Evolutionary conservation across 1,139 yeast species (phyloP), one percentile per base, ranked within the genome.

Genomic region (Diutina mesorugosa): DNA sequence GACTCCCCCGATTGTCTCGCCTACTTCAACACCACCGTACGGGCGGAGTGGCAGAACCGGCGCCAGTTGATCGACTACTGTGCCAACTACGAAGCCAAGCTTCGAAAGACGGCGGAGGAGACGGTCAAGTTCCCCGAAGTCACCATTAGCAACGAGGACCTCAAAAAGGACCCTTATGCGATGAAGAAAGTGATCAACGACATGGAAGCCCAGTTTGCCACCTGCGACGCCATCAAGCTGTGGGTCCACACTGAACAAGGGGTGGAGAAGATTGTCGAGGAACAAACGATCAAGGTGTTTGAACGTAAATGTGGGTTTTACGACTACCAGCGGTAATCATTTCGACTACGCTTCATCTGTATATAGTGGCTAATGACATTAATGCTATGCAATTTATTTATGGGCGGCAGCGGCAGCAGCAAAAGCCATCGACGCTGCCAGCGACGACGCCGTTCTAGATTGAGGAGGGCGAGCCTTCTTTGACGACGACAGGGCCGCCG

Each of bases 331-430:
- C 16, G 16, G 51, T 35, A n/a, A 35, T 12, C 14, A 35, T 35
- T 21, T 2, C 16, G 21, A 16, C 47, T 9, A 14, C 8, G 8
- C 48, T 47, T n/a, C 9, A 30, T 6, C n/a, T 50, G 45, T 50
- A 50, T 50, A 50, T 50, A 50, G 45, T n/a, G 21, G 8, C 30
- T 48, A 48, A 48, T n/a, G 16, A 48, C 8, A 47, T 26, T 47
- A 35, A 26, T 47, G 30, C 35, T 48, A 48, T 29, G 38, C 51
- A n/a, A 12, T 10, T 16, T 50, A 50, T 50, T 30, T 50, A 32
- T 50, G 53, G 28, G 53, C 45, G 45, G 53, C 53, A 12, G 53
- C 53, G n/a, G 53, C 53, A 9, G 21, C 32, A 29, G 51, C 51
- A n/a, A 29, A 48, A 6, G 51, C 35, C 51, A 48, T 28, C n/a